Conservation (phyloP, 139 green algal species). For the Closterium sp. region DNA sequence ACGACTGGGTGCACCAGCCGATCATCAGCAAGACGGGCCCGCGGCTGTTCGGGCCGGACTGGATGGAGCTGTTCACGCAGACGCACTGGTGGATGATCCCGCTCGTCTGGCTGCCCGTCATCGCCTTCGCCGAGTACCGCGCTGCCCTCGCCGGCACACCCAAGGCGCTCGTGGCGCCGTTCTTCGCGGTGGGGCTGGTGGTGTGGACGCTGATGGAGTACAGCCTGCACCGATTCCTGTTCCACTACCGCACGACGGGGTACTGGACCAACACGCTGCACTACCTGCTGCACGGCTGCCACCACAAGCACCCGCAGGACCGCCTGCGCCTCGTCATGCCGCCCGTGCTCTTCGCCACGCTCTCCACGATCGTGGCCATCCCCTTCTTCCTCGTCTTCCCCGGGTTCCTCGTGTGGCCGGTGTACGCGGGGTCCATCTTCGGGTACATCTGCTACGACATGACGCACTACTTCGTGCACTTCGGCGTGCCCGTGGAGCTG, state of each 20-base stretch:
- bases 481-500: conserved; percentile 20
- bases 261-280: conserved; percentile 75
- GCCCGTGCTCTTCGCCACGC: conserved; percentile 65
- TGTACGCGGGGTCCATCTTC: conserved; percentile 66
- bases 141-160: neutral
- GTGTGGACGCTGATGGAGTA: conserved; percentile 90
- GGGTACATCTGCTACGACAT: conserved; percentile 92
- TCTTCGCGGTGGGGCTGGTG: conserved; percentile 1
- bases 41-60: conserved; percentile 73
- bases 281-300: conserved; percentile 91
- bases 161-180: neutral
- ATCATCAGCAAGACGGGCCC: conserved; percentile 49
- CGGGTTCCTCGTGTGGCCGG: neutral
- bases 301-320: conserved; percentile 94
- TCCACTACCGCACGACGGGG: conserved; percentile 66
- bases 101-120: conserved; percentile 79
- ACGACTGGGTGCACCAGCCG: conserved; percentile 77
- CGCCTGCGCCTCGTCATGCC: conserved; percentile 86
- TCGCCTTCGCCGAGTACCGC: conserved; percentile 30
- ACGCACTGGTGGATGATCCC: conserved; percentile 84
- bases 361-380: neutral
- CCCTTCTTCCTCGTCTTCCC: conserved; percentile 27
- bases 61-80: conserved; percentile 58
- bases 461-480: conserved; percentile 73
- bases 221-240: conserved; percentile 84